Evolutionary conservation across 345 rosid species (phyloP).

Genomic region (Ceriops decandra): DNA sequence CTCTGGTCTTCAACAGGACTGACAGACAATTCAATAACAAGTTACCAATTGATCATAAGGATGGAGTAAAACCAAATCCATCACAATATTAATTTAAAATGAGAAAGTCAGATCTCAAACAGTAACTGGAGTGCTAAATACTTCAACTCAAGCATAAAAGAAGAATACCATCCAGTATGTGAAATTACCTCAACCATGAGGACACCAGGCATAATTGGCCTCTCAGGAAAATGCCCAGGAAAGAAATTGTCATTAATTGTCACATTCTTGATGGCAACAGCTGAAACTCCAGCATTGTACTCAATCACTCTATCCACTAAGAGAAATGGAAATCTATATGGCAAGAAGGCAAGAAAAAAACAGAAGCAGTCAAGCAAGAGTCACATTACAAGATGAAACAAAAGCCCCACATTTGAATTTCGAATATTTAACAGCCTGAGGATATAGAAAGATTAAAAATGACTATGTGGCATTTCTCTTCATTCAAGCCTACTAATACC

Average conservation of each 20-base stretch:
- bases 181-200: constrained; percentile 91
- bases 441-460: no score
- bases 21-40: no score
- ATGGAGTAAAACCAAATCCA: no score
- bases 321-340: constrained; percentile 86
- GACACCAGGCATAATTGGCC: constrained; percentile 99
- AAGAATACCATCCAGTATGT: no score
- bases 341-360: not conserved
- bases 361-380: not conserved
- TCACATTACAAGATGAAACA: not conserved
- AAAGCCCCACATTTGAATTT: not conserved
- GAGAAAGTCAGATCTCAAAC: no score
- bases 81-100: no score
- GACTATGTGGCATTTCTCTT: no score
- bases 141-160: no score
- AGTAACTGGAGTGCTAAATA: no score
- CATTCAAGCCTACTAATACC: no score
- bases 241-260: constrained; percentile 97
- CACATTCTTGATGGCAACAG: constrained; percentile 91
- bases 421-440: not conserved
- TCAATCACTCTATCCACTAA: constrained; percentile 98
- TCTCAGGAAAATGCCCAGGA: constrained; percentile 98
- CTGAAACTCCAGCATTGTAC: constrained; percentile 89
- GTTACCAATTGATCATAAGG: no score
- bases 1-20: no score